Conservation (phyloP, 345 rosid species). For the Noccaea caerulescens region DNA sequence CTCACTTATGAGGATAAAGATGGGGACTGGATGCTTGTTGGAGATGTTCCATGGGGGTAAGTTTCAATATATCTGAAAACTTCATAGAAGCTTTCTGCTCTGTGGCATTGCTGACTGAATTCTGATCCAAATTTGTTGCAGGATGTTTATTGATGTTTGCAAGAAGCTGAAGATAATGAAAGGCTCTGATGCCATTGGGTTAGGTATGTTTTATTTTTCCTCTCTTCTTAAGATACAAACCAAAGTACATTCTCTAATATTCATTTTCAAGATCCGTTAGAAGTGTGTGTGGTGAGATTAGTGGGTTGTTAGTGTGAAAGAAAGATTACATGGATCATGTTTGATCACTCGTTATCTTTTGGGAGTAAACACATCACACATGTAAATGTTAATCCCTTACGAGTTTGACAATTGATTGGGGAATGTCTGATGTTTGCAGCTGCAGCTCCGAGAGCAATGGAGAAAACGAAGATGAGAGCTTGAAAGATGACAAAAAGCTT, state of each 20-base stretch:
- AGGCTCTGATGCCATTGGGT: slow-evolving; percentile 90
- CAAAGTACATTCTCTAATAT: neutral
- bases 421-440: slow-evolving; percentile 34
- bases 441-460: slow-evolving; percentile 46
- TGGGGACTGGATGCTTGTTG: slow-evolving; percentile 97
- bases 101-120: neutral
- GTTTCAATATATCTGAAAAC: slow-evolving; percentile 33
- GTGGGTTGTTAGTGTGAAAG: neutral
- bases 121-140: slow-evolving; percentile 33
- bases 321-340: neutral
- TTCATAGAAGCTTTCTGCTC: too few species aligned
- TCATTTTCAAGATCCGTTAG: neutral
- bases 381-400: neutral
- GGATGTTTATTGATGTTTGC: slow-evolving; percentile 91
- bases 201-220: slow-evolving; percentile 52
- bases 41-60: slow-evolving; percentile 98
- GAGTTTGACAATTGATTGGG: slow-evolving; percentile 17
- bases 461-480: slow-evolving; percentile 45
- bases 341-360: neutral
- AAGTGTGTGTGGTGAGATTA: slow-evolving; percentile 1
- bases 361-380: neutral
- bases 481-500: slow-evolving; percentile 34
- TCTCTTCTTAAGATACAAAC: neutral
- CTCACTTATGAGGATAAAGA: slow-evolving; percentile 96
- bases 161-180: slow-evolving; percentile 94